These are phyloP conservation scores for Mycena polygramma DNA, from an alignment of 768 basidiomycete genomes.

Conservation along the genomic window DNA sequence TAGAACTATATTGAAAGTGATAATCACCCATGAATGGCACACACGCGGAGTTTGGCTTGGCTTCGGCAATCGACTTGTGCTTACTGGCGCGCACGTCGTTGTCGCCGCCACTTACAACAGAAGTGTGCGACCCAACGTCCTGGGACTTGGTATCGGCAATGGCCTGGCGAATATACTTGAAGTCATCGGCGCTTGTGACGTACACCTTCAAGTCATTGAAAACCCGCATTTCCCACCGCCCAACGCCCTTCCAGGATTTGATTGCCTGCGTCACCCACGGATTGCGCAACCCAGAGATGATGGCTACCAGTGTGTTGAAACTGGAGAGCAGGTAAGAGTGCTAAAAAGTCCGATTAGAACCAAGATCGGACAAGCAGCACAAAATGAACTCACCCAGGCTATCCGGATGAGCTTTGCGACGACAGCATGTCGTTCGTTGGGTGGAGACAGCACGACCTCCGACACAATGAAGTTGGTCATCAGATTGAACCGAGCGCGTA, in stretches of 20 bases:
- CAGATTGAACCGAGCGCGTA: slow-evolving; percentile 88
- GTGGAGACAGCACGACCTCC: slow-evolving; percentile 84
- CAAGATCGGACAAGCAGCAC: slow-evolving; percentile 4
- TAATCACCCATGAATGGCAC: slow-evolving; percentile 84
- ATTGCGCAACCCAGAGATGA: slow-evolving; percentile 81
- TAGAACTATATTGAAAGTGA: background rate
- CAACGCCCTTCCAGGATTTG: slow-evolving; percentile 75
- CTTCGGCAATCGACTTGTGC: slow-evolving; percentile 53
- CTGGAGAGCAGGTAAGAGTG: slow-evolving; percentile 85
- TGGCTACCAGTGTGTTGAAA: slow-evolving; percentile 83
- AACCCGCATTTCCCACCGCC: slow-evolving; percentile 79
- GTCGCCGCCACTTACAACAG: slow-evolving; percentile 61
- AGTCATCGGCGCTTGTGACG: slow-evolving; percentile 74
- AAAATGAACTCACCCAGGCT: slow-evolving; percentile 75
- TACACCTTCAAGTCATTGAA: slow-evolving; percentile 80
- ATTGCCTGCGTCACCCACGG: slow-evolving; percentile 79
- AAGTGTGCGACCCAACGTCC: slow-evolving; percentile 66
- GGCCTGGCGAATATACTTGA: slow-evolving; percentile 78
- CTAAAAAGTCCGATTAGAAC: slow-evolving; percentile 52
- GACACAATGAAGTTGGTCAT: slow-evolving; percentile 85
- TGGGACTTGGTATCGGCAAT: slow-evolving; percentile 77
- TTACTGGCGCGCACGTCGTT: slow-evolving; percentile 55
- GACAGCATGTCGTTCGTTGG: slow-evolving; percentile 71
- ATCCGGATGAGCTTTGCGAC: slow-evolving; percentile 87
- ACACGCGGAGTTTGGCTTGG: slow-evolving; percentile 64